Percentiles rank a stretch among this genome's conserved stretches.
Conservation (phyloP, 371 early-diverging fungal species). For the Neoconidiobolus thromboides region DNA sequence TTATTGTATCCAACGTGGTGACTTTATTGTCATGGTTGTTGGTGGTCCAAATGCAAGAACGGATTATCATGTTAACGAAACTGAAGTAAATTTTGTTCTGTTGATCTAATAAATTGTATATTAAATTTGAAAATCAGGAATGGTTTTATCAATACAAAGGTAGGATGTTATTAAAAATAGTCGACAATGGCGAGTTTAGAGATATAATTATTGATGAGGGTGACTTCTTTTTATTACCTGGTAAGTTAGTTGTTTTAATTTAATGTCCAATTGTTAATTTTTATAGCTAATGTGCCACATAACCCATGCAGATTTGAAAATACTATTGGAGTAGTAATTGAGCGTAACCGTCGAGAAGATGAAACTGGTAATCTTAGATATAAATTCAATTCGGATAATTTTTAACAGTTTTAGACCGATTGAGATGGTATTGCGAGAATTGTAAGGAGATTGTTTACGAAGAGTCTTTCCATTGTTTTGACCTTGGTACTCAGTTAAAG, state of each 20-base stretch:
- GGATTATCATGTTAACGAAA: constrained; percentile 89
- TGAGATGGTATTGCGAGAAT: constrained; percentile 87
- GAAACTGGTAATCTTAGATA: constrained; percentile 33
- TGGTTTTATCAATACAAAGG: constrained; percentile 94
- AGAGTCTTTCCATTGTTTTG: constrained; percentile 70
- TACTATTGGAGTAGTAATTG: constrained; percentile 88
- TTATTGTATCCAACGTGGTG: constrained; percentile 63
- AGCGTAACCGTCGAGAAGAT: constrained; percentile 56
- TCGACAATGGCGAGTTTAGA: constrained; percentile 51
- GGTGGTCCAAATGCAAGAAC: constrained; percentile 72
- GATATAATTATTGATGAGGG: constrained; percentile 78
- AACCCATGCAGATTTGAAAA: constrained; percentile 80
- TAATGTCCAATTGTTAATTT: constrained; percentile 1
- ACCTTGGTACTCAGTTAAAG: constrained; percentile 76
- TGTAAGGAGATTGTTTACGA: constrained; percentile 71
- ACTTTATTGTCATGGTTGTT: constrained; percentile 76
- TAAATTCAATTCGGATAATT: constrained; percentile 4
- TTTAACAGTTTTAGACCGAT: constrained; percentile 27
- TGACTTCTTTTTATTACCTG: constrained; percentile 85
- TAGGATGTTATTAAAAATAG: constrained; percentile 67
- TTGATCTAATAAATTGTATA: not conserved
- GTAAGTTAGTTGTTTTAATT: constrained; percentile 16
- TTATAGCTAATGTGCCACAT: constrained; percentile 67
- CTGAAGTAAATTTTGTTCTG: constrained; percentile 39
- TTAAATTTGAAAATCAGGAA: constrained; percentile 32